These are phyloP conservation scores for Globisporangium canariense DNA, from an alignment of 352 stramenopile genomes.

Conservation along the genomic window DNA sequence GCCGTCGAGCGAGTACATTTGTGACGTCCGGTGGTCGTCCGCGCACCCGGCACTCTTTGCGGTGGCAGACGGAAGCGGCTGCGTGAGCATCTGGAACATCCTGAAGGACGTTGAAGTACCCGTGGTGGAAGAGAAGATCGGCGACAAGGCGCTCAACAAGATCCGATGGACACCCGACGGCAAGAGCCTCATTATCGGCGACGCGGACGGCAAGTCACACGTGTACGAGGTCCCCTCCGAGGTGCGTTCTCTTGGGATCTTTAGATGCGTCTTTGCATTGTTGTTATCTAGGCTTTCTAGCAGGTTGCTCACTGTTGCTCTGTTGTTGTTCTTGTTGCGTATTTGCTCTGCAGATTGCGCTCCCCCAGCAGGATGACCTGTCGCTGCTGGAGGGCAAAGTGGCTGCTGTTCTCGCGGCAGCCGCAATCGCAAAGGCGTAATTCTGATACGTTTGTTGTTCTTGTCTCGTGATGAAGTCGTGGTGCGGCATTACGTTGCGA, in stretches of 20 bases:
- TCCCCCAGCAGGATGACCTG: slow-evolving; percentile 61
- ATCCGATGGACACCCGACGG: slow-evolving; percentile 78
- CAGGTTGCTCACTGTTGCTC: slow-evolving; percentile 5
- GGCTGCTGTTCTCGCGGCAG: slow-evolving; percentile 40
- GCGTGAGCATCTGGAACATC: slow-evolving; percentile 84
- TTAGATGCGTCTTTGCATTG: not conserved
- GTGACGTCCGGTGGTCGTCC: slow-evolving; percentile 83
- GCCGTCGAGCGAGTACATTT: slow-evolving; percentile 86
- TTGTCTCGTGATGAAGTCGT: not conserved
- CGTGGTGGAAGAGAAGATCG: slow-evolving; percentile 59
- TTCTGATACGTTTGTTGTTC: not conserved
- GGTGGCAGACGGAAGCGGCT: slow-evolving; percentile 71
- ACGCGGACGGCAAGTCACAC: slow-evolving; percentile 65
- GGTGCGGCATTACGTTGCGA: no score
- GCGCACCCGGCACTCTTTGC: slow-evolving; percentile 79
- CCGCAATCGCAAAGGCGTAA: slow-evolving; percentile 42
- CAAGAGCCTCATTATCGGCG: slow-evolving; percentile 75
- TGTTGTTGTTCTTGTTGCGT: slow-evolving; percentile 7
- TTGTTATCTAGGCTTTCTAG: not conserved
- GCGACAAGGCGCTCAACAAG: slow-evolving; percentile 79
- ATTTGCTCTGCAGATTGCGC: slow-evolving; percentile 39
- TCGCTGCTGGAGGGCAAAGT: slow-evolving; percentile 64
- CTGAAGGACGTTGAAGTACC: slow-evolving; percentile 80
- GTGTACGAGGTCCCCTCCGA: slow-evolving; percentile 81
- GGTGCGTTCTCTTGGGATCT: slow-evolving; percentile 31